Percentiles rank a stretch among this genome's conserved stretches.
Evolutionary conservation across 1,139 yeast genomes (phyloP).

Genomic region (Blastobotrys ciferrii): DNA sequence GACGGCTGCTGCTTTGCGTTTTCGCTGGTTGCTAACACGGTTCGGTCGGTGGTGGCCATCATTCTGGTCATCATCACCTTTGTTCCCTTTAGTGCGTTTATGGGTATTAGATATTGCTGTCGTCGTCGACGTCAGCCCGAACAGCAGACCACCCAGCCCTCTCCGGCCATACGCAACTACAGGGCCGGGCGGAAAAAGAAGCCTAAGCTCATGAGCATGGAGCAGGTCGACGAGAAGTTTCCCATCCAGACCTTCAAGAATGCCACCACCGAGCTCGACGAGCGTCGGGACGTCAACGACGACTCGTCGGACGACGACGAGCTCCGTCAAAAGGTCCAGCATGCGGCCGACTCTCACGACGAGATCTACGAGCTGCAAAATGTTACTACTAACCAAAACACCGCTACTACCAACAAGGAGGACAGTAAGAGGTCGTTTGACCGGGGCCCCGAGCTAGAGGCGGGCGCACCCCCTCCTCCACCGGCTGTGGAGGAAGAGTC

Average conservation of each 20-base stretch:
- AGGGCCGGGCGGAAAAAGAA: slow-evolving; percentile 28
- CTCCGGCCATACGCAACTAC: slow-evolving; percentile 17
- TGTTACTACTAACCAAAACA: slow-evolving; percentile 5
- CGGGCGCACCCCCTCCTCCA: slow-evolving; percentile 12
- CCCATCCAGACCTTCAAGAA: slow-evolving; percentile 61
- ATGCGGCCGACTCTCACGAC: background rate
- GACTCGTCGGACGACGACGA: slow-evolving; percentile 16
- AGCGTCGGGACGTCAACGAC: slow-evolving; percentile 11
- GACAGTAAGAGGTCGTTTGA: too few relatives aligned
- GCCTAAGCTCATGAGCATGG: slow-evolving; percentile 46
- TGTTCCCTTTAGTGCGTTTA: slow-evolving; percentile 32
- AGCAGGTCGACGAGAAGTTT: slow-evolving; percentile 65
- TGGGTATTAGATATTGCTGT: slow-evolving; percentile 38
- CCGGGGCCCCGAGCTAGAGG: slow-evolving; percentile 21
- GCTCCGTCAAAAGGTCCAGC: slow-evolving; percentile 1
- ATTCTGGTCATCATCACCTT: slow-evolving; percentile 23
- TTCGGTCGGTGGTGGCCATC: slow-evolving; percentile 24
- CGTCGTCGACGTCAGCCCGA: slow-evolving; percentile 31
- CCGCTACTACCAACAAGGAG: too few relatives aligned
- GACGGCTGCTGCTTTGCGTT: background rate
- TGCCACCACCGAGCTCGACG: slow-evolving; percentile 20
- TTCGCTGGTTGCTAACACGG: slow-evolving; percentile 21
- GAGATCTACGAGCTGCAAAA: slow-evolving; percentile 6
- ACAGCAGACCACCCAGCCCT: slow-evolving; percentile 17
- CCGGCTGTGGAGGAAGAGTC: too few relatives aligned